Base-by-base conservation (phyloP, 2,329 filamentous ascomycete species). In the Fusarium annulatum region DNA sequence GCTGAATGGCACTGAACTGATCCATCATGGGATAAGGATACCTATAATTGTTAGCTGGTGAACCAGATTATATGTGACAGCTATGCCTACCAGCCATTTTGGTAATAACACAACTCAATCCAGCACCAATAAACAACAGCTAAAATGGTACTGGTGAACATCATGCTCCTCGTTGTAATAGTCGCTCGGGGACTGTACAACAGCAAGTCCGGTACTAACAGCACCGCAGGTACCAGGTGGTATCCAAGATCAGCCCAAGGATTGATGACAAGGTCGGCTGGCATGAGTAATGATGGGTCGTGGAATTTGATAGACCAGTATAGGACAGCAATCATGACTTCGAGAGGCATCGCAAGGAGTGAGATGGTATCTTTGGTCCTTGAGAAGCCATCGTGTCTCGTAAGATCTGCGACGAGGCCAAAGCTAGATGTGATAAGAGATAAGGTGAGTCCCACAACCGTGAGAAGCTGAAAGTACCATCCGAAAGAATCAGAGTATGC, bases 21-120 rank as follows among this genome's bases (percentile, higher is more conserved):
- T 67, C 61, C 64, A 67, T 66, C 64, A 67, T 67, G 1, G 61
- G 64, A 30, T 67, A 67, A 6, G 64, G 61, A 4, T 66, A 67
- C 61, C 64, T 66, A 5, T 5, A 3, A 14, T 4, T 9, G n/a
- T 67, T 8, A 59, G 51, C 26, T 9, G 3, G 19, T 9, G 18
- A 18, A 9, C 3, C 4, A 51, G 4, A 26, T 5, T 2, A 16
- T 9, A 9, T 7, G 11, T 9, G 5, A 28, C 2, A 53, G 23
- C 15, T 26, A 9, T 8, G 39, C 64, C 19, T 19, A 60, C 64
- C 64, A 67, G 38, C 64, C 61, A 30, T 67, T 67, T 28, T 67
- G 53, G 33, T 34, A 66, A 34, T 51, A 67, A 15, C 61, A 67
- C 9, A 66, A 18, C 16, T 67, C 61, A 7, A 67, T 66, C 64